These are phyloP conservation scores for Zalerion maritima DNA, from an alignment of 495 filamentous ascomycete genomes.

Conservation along the genomic window DNA sequence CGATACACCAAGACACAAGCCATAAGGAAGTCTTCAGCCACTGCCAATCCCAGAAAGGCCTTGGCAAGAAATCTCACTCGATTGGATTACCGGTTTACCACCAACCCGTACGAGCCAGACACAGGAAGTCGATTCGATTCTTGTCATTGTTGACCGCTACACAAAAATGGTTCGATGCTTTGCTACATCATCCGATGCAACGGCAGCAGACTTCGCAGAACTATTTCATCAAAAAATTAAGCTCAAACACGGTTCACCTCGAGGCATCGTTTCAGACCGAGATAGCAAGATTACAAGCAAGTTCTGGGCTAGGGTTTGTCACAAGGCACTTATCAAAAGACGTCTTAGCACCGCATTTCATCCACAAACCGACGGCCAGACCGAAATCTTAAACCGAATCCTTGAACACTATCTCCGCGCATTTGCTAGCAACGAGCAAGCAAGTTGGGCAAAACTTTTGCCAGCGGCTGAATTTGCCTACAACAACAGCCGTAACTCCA, in stretches of 20 bases:
- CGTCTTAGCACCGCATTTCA: slow-evolving; percentile 7
- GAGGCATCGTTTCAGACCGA: slow-evolving; percentile 9
- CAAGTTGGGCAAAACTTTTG: neutral
- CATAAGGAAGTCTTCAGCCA: slow-evolving; percentile 8
- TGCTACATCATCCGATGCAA: neutral
- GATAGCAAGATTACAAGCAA: slow-evolving; percentile 5
- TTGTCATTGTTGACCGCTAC: slow-evolving; percentile 7
- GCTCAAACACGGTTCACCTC: slow-evolving; percentile 1
- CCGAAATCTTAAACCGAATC: slow-evolving; percentile 1
- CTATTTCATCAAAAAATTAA: slow-evolving; percentile 7
- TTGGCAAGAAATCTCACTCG: slow-evolving; percentile 7
- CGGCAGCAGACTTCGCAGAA: slow-evolving; percentile 2
- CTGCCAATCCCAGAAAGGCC: slow-evolving; percentile 3
- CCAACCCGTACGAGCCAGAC: neutral
- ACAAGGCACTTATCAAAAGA: slow-evolving; percentile 2
- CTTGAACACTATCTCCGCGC: slow-evolving; percentile 2
- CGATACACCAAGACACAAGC: slow-evolving; percentile 4
- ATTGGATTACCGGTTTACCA: slow-evolving; percentile 9
- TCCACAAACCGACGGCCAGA: slow-evolving; percentile 12
- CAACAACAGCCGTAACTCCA: neutral
- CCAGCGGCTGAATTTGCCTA: slow-evolving; percentile 1
- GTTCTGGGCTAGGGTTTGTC: slow-evolving; percentile 8
- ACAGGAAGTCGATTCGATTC: neutral
- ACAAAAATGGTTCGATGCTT: slow-evolving; percentile 1
- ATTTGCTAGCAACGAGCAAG: neutral